Conservation (phyloP, 371 early-diverging fungal genomes). For the Rhizopus arrhizus region DNA sequence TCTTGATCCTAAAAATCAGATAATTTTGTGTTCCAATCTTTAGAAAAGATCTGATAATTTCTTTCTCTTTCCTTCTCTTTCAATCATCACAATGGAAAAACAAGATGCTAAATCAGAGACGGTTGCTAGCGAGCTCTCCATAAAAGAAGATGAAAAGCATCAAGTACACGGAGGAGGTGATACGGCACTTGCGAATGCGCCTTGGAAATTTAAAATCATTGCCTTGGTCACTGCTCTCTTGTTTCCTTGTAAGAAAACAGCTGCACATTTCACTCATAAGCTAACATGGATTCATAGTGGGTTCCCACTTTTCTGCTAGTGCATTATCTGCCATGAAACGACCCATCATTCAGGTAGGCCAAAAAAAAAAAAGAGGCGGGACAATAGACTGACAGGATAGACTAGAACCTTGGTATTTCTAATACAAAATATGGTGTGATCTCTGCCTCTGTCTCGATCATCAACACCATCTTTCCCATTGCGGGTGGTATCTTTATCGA, state of each 20-base stretch:
- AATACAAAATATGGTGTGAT: conserved; percentile 60
- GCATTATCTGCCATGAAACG: conserved; percentile 49
- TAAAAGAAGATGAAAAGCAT: conserved; percentile 1
- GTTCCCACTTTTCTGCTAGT: conserved; percentile 44
- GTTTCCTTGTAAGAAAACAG: conserved; percentile 27
- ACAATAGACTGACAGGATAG: neutral
- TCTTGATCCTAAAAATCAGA: neutral
- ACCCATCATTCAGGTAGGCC: conserved; percentile 29
- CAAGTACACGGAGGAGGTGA: conserved; percentile 22
- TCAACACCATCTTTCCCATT: conserved; percentile 59
- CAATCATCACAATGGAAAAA: conserved; percentile 12
- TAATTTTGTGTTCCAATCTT: neutral
- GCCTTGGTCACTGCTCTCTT: conserved; percentile 36
- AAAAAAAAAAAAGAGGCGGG: neutral
- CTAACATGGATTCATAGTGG: conserved; percentile 23
- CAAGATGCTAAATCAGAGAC: conserved; percentile 6
- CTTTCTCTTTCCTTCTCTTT: conserved; percentile 3
- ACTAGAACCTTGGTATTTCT: conserved; percentile 39
- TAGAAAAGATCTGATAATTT: neutral
- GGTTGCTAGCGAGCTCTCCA: neutral
- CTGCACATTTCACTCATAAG: neutral
- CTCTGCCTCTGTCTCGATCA: conserved; percentile 50
- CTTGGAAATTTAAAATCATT: conserved; percentile 39
- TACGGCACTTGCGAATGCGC: conserved; percentile 35
- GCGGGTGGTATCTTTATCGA: conserved; percentile 55